A percentile compares a stretch with the other conserved stretches of the same genome.
phyloP scores from a whole-genome alignment of 345 rosid genomes.

The Boechera divaricarpa region DNA sequence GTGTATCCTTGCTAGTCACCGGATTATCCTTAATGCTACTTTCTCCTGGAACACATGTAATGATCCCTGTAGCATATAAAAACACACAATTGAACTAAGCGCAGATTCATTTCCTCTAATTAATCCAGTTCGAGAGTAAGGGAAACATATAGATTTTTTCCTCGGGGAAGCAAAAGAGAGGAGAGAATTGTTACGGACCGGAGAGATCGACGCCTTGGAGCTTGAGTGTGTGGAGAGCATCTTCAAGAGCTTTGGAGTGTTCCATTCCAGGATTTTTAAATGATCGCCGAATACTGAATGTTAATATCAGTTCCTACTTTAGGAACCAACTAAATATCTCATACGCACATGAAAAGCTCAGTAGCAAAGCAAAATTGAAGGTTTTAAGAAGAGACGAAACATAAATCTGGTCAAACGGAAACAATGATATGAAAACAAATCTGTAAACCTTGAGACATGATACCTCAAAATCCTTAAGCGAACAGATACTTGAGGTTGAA shows the following conservation, averaged over 20 bases:
- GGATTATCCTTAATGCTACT: conserved; percentile 65
- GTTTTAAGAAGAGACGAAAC: too few relatives aligned
- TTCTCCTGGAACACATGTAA: conserved; percentile 78
- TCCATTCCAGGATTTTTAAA: conserved; percentile 79
- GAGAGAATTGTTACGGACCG: conserved; percentile 43
- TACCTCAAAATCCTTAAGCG: too few relatives aligned
- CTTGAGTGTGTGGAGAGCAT: conserved; percentile 79
- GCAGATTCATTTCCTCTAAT: not conserved
- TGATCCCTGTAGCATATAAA: conserved; percentile 58
- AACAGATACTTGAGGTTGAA: too few relatives aligned
- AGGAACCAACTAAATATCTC: too few relatives aligned
- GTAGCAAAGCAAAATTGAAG: too few relatives aligned
- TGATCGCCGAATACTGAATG: too few relatives aligned
- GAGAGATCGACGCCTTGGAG: conserved; percentile 97
- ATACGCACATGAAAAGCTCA: too few relatives aligned
- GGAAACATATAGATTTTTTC: not conserved
- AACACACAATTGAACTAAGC: conserved; percentile 18
- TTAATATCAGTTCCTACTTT: too few relatives aligned
- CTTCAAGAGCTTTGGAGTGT: conserved; percentile 84
- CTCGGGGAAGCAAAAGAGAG: not conserved
- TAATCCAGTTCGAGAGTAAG: not conserved
- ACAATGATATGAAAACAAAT: too few relatives aligned
- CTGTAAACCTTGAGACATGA: too few relatives aligned
- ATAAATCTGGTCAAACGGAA: too few relatives aligned
- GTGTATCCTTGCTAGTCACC: conserved; percentile 16